These are phyloP conservation scores for Xylaria sp. DNA, from an alignment of 2,329 filamentous ascomycete genomes.

Conservation along the genomic window DNA sequence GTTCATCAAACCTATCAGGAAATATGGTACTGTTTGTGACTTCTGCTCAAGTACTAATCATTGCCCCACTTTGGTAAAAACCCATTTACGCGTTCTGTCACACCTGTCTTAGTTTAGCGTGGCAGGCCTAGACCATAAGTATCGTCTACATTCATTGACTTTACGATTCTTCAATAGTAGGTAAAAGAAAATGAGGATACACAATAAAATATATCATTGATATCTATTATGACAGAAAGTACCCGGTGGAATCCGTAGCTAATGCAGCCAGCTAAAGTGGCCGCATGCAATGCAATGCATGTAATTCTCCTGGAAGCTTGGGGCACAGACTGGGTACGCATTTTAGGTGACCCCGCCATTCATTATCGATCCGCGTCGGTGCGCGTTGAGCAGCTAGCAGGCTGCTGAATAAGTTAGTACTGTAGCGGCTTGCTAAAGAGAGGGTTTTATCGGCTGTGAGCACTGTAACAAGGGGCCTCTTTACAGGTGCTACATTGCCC, in stretches of 20 bases:
- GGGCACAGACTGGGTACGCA: neutral
- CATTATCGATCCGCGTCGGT: constrained; percentile 34
- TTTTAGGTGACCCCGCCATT: constrained; percentile 25
- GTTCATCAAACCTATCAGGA: neutral
- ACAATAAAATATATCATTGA: neutral
- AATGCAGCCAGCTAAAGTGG: neutral
- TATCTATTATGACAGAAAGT: too few relatives aligned
- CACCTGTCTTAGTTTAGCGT: neutral
- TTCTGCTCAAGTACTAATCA: neutral
- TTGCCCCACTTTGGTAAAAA: constrained; percentile 4
- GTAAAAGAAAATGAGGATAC: neutral
- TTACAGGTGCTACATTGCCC: constrained; percentile 26
- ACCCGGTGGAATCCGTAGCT: neutral
- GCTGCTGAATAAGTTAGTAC: constrained; percentile 32
- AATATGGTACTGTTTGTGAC: neutral
- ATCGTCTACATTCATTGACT: too few relatives aligned
- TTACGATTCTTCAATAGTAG: neutral
- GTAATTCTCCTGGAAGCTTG: constrained; percentile 9
- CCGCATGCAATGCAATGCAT: constrained; percentile 24
- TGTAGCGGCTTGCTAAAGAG: neutral
- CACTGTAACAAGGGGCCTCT: constrained; percentile 12
- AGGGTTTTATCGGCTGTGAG: constrained; percentile 20
- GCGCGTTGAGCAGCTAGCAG: constrained; percentile 44
- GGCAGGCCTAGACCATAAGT: neutral
- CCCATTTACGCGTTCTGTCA: constrained; percentile 21